Evolutionary conservation across 2,329 filamentous ascomycete species (phyloP).

Genomic region (Aspergillus tamarii): DNA sequence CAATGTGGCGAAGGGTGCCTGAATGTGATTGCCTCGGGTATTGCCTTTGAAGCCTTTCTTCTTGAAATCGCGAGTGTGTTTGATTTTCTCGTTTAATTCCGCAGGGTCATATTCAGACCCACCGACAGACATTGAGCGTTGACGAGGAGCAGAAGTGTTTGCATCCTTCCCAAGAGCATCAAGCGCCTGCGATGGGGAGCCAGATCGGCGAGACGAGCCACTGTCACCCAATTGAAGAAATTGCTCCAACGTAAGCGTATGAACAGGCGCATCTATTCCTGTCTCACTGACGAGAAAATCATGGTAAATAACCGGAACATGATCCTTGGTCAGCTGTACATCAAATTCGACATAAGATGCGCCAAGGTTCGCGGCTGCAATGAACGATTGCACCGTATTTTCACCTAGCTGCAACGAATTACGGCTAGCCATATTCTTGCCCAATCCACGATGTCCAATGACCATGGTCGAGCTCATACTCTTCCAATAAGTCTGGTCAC

Average conservation of each 20-base stretch:
- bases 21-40: constrained; percentile 89
- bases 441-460: constrained; percentile 73
- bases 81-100: constrained; percentile 79
- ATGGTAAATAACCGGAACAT: constrained; percentile 97
- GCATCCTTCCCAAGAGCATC: constrained; percentile 16
- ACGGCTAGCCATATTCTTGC: constrained; percentile 84
- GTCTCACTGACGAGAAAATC: constrained; percentile 98
- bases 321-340: constrained; percentile 97
- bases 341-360: constrained; percentile 76
- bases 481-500: constrained; percentile 95
- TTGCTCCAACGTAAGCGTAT: constrained; percentile 87
- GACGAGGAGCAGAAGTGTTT: constrained; percentile 31
- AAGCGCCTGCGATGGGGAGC: constrained; percentile 46
- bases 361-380: constrained; percentile 90
- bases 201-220: constrained; percentile 49
- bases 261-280: constrained; percentile 93
- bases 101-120: constrained; percentile 48
- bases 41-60: constrained; percentile 95
- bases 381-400: constrained; percentile 94
- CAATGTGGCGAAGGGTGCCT: constrained; percentile 91
- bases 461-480: constrained; percentile 87
- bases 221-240: constrained; percentile 83
- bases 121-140: constrained; percentile 64
- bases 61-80: constrained; percentile 94
- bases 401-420: constrained; percentile 92